Evolutionary conservation across 371 early-diverging fungal species (phyloP).

Genomic region (Syncephalastrum sp.): DNA sequence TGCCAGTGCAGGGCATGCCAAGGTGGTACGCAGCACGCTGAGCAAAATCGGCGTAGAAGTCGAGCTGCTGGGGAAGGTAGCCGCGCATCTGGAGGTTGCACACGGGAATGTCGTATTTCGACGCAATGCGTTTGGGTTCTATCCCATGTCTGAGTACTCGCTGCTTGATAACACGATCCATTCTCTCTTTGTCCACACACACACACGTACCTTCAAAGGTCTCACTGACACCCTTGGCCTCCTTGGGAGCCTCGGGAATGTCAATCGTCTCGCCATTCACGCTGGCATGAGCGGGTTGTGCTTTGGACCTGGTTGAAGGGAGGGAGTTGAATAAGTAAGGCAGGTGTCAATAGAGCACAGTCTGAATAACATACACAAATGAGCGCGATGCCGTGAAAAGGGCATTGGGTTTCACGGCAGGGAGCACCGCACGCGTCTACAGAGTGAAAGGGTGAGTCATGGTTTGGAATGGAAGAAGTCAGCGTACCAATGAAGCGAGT

Average conservation of each 20-base stretch:
- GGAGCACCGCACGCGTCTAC: too few species aligned
- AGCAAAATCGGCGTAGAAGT: conserved; percentile 86
- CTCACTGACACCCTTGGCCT: conserved; percentile 4
- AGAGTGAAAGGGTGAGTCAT: too few species aligned
- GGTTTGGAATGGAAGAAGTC: too few species aligned
- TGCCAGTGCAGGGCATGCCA: conserved; percentile 75
- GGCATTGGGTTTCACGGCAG: too few species aligned
- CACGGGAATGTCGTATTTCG: conserved; percentile 68
- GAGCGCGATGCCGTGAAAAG: too few species aligned
- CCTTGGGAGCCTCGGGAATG: not conserved
- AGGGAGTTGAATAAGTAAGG: too few species aligned
- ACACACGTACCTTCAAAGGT: conserved; percentile 12
- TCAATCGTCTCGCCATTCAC: not conserved
- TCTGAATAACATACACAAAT: too few species aligned
- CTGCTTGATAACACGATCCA: too few species aligned
- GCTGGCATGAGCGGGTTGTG: not conserved
- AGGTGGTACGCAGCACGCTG: conserved; percentile 79
- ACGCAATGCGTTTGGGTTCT: conserved; percentile 43
- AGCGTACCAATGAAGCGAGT: too few species aligned
- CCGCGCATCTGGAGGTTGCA: conserved; percentile 74
- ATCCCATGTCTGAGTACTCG: not conserved
- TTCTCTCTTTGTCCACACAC: not conserved
- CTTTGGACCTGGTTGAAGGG: not conserved
- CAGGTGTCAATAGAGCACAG: too few species aligned
- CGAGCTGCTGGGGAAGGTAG: conserved; percentile 78